Evolutionary conservation across 176 grass and related monocot genomes (phyloP), one percentile per base, ranked within the genome.

Genomic region (Eragrostis nindensis): DNA sequence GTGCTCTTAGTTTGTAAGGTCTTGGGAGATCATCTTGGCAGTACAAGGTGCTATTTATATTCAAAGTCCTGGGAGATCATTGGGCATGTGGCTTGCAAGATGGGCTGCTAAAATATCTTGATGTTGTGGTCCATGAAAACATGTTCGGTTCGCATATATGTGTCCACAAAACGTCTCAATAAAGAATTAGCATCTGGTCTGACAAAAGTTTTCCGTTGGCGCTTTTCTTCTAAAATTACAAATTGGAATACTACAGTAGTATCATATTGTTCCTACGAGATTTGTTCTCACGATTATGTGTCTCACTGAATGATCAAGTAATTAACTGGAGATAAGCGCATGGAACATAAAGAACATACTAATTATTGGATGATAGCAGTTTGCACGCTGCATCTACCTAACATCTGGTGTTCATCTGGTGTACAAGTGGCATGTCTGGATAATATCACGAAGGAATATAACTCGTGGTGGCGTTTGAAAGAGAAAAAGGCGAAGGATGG

Each of bases 41-140:
- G 44, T 32, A 43, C 71, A 29, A 1, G 59, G 46, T 65, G 61
- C 61, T 67, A 70, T 75, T 83, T 83, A 83, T 83, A 66, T 2
- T 11, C 0, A 57, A 57, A 25, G 1, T 14, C 41, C 13, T 5
- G 22, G 24, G 22, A 27, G 57, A 61, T 61, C 11, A 61, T 61
- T 27, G 57, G 22, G 57, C 11, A 61, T 61, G 32, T n/a, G n/a
- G 24, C 5, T 56, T 10, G 7, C 53, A 22, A 7, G 21, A 56
- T 22, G 53, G 53, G 7, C 22, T 5, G 27, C 22, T 61, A 61
- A 63, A 83, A 53, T 53, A 74, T 74, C 15, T 52, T 21, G 16
- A 32, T 62, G 44, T 66, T 36, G 70, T 83, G 16, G 46, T 54
- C 59, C 22, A 41, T 29, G n/a, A 53, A 65, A 39, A 73, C 43